Base-by-base conservation (phyloP, 441 rosid species). In the Bocquillonia castaneifolia region DNA sequence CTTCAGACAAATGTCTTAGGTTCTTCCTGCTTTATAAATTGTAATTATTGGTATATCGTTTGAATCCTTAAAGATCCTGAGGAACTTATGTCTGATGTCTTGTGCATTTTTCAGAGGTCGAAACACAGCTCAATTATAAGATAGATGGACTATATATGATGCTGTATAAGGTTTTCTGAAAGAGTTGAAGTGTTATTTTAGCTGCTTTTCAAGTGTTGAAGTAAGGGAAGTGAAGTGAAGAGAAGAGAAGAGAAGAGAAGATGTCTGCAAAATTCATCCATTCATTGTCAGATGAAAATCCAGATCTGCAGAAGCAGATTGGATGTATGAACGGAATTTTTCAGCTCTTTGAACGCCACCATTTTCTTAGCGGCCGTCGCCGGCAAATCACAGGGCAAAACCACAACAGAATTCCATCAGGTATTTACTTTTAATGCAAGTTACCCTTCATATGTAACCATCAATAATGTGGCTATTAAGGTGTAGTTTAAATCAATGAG, bases 291-390 rank as follows among this genome's bases (percentile, higher is more conserved):
- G 99, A 90, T 61, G 97, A 94, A 63, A 88, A 80, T n/a, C 81
- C 91, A 62, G 88, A 83, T 78, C 82, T 86, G 81, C 84, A 76
- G 72, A 92, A 86, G 86, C 97, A 90, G 59, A 83, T 85, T 70
- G 98, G 99, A 52, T 94, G 99, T 76, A 90, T 92, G 93, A 80
- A 84, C 69, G 96, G 97, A 31, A 81, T 94, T 71, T 83, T 92
- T 61, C 94, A 94, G 50, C 83, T 91, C 67, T 89, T 93, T 74
- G 85, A 86, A 77, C 87, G 90, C 77, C 85, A 78, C 64, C 89
- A 81, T 78, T 84, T 83, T 75, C 82, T 85, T 5, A 20, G 66
- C 22, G 74, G 82, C 10, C 68, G 86, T 7, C 68, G 86, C 69
- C 83, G 89, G 20, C 89, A 82, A 50, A 18, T 75, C 59, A 74